phyloP scores from a whole-genome alignment of 257 asterid species.

The Solanum gracilifrons region DNA sequence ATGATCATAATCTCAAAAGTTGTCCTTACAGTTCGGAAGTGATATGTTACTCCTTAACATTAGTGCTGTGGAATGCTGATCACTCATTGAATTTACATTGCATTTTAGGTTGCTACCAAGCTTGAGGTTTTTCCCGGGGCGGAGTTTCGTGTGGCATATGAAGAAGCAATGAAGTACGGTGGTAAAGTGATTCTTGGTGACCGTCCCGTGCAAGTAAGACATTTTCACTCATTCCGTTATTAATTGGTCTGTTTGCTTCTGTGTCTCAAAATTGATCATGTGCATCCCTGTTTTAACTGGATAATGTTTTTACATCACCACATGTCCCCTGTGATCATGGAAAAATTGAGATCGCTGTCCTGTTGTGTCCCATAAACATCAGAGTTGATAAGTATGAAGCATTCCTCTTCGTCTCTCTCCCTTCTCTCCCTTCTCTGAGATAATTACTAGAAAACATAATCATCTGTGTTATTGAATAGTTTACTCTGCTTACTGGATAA shows the following conservation, averaged over 20 bases:
- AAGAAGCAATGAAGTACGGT: constrained; percentile 87
- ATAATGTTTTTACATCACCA: not conserved
- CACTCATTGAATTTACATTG: not conserved
- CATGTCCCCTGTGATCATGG: not conserved
- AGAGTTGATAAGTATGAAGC: not conserved
- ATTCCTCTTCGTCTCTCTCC: not conserved
- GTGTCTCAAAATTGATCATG: not conserved
- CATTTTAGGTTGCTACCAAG: constrained; percentile 63
- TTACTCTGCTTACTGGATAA: not conserved
- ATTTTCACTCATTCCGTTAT: not conserved
- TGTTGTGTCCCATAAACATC: not conserved
- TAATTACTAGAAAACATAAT: not conserved
- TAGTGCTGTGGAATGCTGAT: not conserved
- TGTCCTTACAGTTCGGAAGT: not conserved
- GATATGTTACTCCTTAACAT: not conserved
- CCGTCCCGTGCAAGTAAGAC: constrained; percentile 75
- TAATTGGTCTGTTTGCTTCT: not conserved
- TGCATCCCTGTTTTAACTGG: not conserved
- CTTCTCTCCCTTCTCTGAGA: not conserved
- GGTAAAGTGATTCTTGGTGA: constrained; percentile 95
- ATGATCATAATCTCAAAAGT: constrained; percentile 12
- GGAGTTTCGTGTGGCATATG: constrained; percentile 92
- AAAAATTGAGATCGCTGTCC: not conserved
- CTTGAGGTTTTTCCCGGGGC: constrained; percentile 92
- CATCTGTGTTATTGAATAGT: not conserved